Percentiles rank a stretch among this genome's conserved stretches.
These are phyloP conservation scores for Ascochyta clinopodiicola DNA, from an alignment of 2,329 filamentous ascomycete genomes.

Conservation along the genomic window DNA sequence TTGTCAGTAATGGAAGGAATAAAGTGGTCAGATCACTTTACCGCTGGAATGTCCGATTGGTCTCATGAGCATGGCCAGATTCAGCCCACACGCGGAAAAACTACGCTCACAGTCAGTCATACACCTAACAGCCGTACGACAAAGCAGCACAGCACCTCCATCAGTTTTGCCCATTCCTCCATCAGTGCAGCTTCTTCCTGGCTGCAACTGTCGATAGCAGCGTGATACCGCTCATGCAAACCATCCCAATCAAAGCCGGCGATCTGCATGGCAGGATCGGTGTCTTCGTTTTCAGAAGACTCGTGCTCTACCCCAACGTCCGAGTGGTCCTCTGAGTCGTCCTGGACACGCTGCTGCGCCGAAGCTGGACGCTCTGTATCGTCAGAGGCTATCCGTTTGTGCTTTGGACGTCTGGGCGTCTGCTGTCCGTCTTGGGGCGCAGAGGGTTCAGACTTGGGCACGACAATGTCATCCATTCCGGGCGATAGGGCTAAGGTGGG, in stretches of 20 bases:
- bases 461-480: conserved; percentile 26
- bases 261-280: conserved; percentile 48
- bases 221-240: conserved; percentile 73
- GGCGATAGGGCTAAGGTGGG: conserved; percentile 7
- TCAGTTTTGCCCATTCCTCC: conserved; percentile 66
- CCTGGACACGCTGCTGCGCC: conserved; percentile 31
- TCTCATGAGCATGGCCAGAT: conserved; percentile 74
- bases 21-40: conserved; percentile 38
- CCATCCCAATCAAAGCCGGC: conserved; percentile 75
- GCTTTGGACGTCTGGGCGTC: neutral
- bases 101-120: conserved; percentile 54
- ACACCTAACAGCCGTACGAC: neutral
- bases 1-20: neutral
- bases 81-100: conserved; percentile 82
- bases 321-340: conserved; percentile 17
- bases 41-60: conserved; percentile 79
- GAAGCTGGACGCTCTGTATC: conserved; percentile 39
- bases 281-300: conserved; percentile 16
- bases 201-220: conserved; percentile 68
- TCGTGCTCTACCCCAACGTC: neutral
- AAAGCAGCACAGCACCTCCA: conserved; percentile 34
- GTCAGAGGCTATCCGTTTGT: conserved; percentile 23
- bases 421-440: conserved; percentile 15
- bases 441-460: conserved; percentile 20
- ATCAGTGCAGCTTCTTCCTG: conserved; percentile 69